Evolutionary conservation across 2,329 filamentous ascomycete species (phyloP), one percentile per base, ranked within the genome.

Genomic region (Neophaeococcomyces mojaviensis): DNA sequence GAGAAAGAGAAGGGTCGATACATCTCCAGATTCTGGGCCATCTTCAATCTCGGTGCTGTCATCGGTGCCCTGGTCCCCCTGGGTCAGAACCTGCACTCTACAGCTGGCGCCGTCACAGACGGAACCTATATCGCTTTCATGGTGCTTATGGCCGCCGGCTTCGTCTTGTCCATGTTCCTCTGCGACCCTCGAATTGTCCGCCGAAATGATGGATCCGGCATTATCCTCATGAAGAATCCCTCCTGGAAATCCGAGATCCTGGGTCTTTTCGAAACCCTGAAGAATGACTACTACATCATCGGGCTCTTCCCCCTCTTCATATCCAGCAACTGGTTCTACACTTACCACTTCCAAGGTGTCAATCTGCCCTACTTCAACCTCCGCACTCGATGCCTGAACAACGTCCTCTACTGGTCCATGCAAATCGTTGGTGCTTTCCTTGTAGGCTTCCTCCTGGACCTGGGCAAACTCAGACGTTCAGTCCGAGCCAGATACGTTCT

Each of bases 61-160:
- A 84, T 92, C 60, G 87, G 87, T 55, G 78, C 80, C 59, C 58
- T 78, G 65, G 71, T 72, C 24, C 69, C 69, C 3, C 61, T 73
- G 4, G 69, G 64, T 12, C 64, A 72, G 50, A 73, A 72, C 38
- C 58, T 72, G 46, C 65, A 72, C 48, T 49, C 59, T 37, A 61
- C 54, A 5, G 61, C 59, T 19, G 67, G 66, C 24, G 56, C 52
- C 12, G 70, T 73, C 37, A 68, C 65, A 38, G 83, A 89, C 57
- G 87, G 86, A 45, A 94, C 88, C n/a, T 94, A 94, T 58, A 79
- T 89, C 46, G 88, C 82, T 33, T 92, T 94, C 69, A 80, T 94
- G 52, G 74, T 92, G n/a, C 78, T 94, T 56, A 92, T 88, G 70
- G 72, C 84, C 44, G 55, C 76, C 37, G 87, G 87, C 37, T 85